These are phyloP conservation scores for Aotearoamyces nothofagi DNA, from an alignment of 2,329 filamentous ascomycete genomes.

Conservation along the genomic window DNA sequence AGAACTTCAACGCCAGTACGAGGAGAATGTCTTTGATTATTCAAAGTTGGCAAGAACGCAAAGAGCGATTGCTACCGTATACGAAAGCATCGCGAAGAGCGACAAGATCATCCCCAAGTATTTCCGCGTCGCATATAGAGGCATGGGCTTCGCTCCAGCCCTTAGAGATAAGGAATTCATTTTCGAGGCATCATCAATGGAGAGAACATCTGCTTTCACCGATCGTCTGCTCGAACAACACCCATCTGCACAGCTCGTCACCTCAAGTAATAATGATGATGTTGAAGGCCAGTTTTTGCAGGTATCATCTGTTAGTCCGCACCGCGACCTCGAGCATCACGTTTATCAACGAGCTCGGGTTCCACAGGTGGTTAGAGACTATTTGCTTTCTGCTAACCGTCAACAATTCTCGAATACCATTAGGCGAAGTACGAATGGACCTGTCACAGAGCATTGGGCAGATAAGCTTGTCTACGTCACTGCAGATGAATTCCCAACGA, in stretches of 20 bases:
- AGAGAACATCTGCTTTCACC: slow-evolving; percentile 68
- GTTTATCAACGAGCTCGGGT: slow-evolving; percentile 84
- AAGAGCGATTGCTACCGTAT: slow-evolving; percentile 80
- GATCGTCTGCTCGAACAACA: slow-evolving; percentile 88
- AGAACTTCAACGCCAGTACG: slow-evolving; percentile 84
- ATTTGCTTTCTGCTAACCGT: slow-evolving; percentile 66
- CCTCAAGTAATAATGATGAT: slow-evolving; percentile 54
- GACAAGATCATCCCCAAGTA: slow-evolving; percentile 69
- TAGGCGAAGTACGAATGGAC: slow-evolving; percentile 52
- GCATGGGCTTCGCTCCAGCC: slow-evolving; percentile 69
- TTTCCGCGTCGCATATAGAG: slow-evolving; percentile 82
- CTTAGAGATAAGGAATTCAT: slow-evolving; percentile 85
- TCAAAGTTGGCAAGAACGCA: slow-evolving; percentile 80
- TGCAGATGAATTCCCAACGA: slow-evolving; percentile 78
- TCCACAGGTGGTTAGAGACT: slow-evolving; percentile 70
- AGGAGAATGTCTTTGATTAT: slow-evolving; percentile 80
- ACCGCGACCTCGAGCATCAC: slow-evolving; percentile 68
- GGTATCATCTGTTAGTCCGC: slow-evolving; percentile 64
- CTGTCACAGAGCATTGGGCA: slow-evolving; percentile 57
- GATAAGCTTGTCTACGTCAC: slow-evolving; percentile 79
- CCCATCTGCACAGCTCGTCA: slow-evolving; percentile 69
- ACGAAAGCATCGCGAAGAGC: slow-evolving; percentile 75
- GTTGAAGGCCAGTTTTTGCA: slow-evolving; percentile 85
- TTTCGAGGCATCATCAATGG: slow-evolving; percentile 66
- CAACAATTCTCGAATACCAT: slow-evolving; percentile 64